Percentiles rank a stretch among this genome's conserved stretches.
Evolutionary conservation across 1,284 basidiomycete genomes (phyloP).

Genomic region (Sanghuangporus sanghuang): DNA sequence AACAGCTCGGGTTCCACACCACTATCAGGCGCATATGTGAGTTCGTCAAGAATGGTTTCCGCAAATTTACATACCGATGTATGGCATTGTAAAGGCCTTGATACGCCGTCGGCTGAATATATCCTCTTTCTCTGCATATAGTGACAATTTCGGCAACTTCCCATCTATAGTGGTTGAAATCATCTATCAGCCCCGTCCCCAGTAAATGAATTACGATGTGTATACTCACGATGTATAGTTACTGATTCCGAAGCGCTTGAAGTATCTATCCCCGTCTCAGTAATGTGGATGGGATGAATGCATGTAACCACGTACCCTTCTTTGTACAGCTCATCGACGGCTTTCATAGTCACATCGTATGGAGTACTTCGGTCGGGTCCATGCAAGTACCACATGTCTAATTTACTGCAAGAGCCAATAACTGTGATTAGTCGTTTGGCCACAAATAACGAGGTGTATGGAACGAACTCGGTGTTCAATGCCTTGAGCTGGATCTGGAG

Average conservation of each 20-base stretch:
- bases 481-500: slow-evolving; percentile 41
- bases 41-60: background rate
- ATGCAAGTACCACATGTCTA: slow-evolving; percentile 39
- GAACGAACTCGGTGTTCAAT: slow-evolving; percentile 38
- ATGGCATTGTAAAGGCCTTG: slow-evolving; percentile 57
- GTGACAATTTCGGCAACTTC: slow-evolving; percentile 63
- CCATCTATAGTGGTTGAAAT: slow-evolving; percentile 28
- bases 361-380: slow-evolving; percentile 37
- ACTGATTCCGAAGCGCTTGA: slow-evolving; percentile 43
- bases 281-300: background rate
- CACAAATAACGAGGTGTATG: slow-evolving; percentile 13
- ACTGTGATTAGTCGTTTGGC: background rate
- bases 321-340: slow-evolving; percentile 30
- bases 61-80: slow-evolving; percentile 25
- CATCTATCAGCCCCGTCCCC: background rate
- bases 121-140: slow-evolving; percentile 50
- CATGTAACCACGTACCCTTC: background rate
- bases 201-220: background rate
- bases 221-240: slow-evolving; percentile 39
- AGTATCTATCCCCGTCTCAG: slow-evolving; percentile 4
- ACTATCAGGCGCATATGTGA: slow-evolving; percentile 12
- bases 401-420: slow-evolving; percentile 1
- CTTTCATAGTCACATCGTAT: slow-evolving; percentile 42
- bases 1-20: slow-evolving; percentile 56
- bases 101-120: slow-evolving; percentile 61